Evolutionary conservation across 768 basidiomycete species (phyloP).

Genomic region (Daedaleopsis nitida): DNA sequence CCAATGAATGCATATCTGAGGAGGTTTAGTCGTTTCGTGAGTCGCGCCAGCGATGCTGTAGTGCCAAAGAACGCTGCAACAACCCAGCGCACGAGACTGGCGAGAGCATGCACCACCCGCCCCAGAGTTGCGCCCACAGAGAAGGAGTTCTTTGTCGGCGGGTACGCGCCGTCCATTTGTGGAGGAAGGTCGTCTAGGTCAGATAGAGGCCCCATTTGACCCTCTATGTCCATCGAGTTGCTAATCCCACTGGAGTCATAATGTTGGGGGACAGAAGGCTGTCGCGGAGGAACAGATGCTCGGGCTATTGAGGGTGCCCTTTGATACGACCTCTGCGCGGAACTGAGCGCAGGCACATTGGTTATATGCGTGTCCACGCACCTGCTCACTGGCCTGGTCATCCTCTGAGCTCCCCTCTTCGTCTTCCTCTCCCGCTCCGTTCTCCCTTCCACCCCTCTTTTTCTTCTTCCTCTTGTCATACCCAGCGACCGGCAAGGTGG

Average conservation of each 20-base stretch:
- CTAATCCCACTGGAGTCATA: conserved; percentile 31
- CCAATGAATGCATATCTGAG: conserved; percentile 47
- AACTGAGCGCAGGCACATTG: conserved; percentile 6
- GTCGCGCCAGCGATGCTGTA: conserved; percentile 24
- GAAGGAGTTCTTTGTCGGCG: conserved; percentile 33
- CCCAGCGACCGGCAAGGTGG: conserved; percentile 65
- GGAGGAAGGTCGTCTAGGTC: conserved; percentile 57
- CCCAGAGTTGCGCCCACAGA: conserved; percentile 52
- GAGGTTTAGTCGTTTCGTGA: conserved; percentile 39
- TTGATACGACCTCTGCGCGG: conserved; percentile 20
- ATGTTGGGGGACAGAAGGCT: conserved; percentile 41
- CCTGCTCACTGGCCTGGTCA: conserved; percentile 44
- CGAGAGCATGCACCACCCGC: conserved; percentile 40
- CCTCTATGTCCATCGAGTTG: conserved; percentile 43
- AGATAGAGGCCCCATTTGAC: conserved; percentile 61
- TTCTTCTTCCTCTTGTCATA: conserved; percentile 67
- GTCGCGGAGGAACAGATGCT: conserved; percentile 36
- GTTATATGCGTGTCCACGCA: conserved; percentile 24
- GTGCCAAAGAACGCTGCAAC: not conserved
- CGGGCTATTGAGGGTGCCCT: conserved; percentile 21
- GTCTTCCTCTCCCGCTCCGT: conserved; percentile 46
- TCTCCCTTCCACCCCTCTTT: conserved; percentile 41
- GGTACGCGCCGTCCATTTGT: conserved; percentile 35
- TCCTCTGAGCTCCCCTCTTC: conserved; percentile 46
- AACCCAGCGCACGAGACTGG: conserved; percentile 22